Evolutionary conservation across 164 flowering plant genomes (phyloP).

Genomic region (Stephania japonica): DNA sequence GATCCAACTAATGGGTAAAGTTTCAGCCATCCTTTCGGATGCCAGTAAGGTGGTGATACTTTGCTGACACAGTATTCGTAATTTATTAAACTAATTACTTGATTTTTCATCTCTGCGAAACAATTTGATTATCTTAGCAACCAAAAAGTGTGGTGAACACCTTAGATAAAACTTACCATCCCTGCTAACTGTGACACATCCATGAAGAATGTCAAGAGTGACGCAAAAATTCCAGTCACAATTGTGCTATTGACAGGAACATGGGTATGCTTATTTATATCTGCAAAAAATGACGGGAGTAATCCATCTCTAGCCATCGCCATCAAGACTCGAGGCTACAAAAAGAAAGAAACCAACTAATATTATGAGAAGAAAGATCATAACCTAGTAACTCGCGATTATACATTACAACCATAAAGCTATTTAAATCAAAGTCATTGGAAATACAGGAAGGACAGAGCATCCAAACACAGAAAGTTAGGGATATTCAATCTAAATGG

Average conservation of each 20-base stretch:
- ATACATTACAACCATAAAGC: background rate
- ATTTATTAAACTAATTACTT: background rate
- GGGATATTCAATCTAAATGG: too few species aligned
- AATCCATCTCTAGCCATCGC: slow-evolving; percentile 99
- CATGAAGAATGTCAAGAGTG: slow-evolving; percentile 71
- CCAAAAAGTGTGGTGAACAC: background rate
- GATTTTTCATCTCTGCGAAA: background rate
- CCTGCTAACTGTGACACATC: slow-evolving; percentile 91
- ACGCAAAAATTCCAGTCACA: slow-evolving; percentile 65
- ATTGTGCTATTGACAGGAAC: slow-evolving; percentile 90
- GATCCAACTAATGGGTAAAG: background rate
- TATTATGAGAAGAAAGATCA: background rate
- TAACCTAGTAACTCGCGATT: background rate
- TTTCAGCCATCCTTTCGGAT: background rate
- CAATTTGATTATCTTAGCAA: background rate
- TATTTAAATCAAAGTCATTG: background rate
- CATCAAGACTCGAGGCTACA: slow-evolving; percentile 94
- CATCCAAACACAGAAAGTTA: too few species aligned
- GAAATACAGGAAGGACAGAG: background rate
- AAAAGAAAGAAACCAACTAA: slow-evolving; percentile 3
- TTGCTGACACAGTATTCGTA: background rate
- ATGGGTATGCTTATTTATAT: slow-evolving; percentile 57
- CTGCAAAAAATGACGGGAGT: slow-evolving; percentile 80
- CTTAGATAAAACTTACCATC: slow-evolving; percentile 53
- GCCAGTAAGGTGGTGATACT: background rate